These are phyloP conservation scores for Sporothrix euskadiensis DNA, from an alignment of 2,329 filamentous ascomycete species.

Conservation along the genomic window DNA sequence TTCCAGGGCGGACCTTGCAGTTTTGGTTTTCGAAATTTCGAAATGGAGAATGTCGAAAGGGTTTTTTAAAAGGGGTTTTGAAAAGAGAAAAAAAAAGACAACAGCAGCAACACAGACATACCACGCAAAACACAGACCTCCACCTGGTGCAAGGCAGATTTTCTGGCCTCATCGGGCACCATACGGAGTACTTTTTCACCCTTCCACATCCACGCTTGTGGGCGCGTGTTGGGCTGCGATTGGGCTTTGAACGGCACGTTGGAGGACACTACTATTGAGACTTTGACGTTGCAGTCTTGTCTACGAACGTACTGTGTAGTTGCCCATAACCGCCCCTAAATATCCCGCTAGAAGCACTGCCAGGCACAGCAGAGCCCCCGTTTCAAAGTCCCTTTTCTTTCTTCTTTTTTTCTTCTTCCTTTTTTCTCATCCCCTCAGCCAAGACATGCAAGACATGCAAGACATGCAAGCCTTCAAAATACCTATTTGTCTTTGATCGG, in stretches of 20 bases:
- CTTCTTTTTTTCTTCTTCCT: neutral
- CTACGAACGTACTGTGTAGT: no score
- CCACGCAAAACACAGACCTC: neutral
- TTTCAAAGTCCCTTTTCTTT: neutral
- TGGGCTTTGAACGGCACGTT: neutral
- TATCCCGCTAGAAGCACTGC: neutral
- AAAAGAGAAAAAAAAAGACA: neutral
- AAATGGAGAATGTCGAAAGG: neutral
- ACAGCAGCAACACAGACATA: neutral
- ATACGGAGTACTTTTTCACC: neutral
- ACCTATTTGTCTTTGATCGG: neutral
- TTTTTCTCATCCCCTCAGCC: neutral
- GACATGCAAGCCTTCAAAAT: neutral
- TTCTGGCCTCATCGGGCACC: neutral
- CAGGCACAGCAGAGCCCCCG: neutral
- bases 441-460: neutral
- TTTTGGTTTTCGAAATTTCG: neutral
- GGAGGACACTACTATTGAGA: neutral
- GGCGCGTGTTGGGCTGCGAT: neutral
- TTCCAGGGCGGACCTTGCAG: neutral
- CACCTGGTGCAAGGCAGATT: slow-evolving; percentile 16
- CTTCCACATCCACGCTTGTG: neutral
- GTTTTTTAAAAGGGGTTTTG: neutral
- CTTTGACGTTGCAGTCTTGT: neutral
- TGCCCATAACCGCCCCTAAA: neutral